Evolutionary conservation across 441 rosid genomes (phyloP), one percentile per base, ranked within the genome.

Genomic region (Lepidium campestre): DNA sequence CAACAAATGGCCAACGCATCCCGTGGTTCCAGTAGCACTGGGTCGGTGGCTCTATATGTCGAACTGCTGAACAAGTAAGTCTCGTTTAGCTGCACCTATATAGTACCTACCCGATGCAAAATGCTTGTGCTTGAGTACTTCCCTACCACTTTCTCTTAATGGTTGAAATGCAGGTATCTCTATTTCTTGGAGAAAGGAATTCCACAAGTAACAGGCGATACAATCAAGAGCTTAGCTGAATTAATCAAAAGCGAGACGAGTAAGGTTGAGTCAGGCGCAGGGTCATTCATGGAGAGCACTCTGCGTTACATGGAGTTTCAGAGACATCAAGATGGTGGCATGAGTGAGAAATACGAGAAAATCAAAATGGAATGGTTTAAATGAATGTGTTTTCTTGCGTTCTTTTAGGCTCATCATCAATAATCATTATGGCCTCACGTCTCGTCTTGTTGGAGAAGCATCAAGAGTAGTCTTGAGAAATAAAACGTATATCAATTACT

Each of bases 101-200:
- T 36, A 37, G 11, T 53, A 18, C 50, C 13, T 31, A 41, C 7
- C 7, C 8, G 17, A 53, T 40, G 65, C 54, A 48, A 39, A 58
- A 10, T 13, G 19, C 19, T 47, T 27, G 31, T 27, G 45, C 5
- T 29, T 10, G 22, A 47, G 53, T 42, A 48, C 52, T 34, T 35
- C 54, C 12, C 39, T 23, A 22, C 37, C 18, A 14, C 57, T 57
- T 6, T 56, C 23, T 62, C 64, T 39, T 11, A 68, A 67, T 17
- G 53, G 40, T 39, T 61, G 39, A 45, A 55, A 39, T 36, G 78
- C 78, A 94, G 99, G 86, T 89, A 88, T 71, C 84, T 94, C 18
- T 94, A 91, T 73, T 94, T 87, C 86, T 84, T 83, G 14, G 99
- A 94, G 87, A 94, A 91, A 79, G 98, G 91, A 42, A 88, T 83